phyloP scores from a whole-genome alignment of 2,329 filamentous ascomycete genomes.

The Blastomyces gilchristii region DNA sequence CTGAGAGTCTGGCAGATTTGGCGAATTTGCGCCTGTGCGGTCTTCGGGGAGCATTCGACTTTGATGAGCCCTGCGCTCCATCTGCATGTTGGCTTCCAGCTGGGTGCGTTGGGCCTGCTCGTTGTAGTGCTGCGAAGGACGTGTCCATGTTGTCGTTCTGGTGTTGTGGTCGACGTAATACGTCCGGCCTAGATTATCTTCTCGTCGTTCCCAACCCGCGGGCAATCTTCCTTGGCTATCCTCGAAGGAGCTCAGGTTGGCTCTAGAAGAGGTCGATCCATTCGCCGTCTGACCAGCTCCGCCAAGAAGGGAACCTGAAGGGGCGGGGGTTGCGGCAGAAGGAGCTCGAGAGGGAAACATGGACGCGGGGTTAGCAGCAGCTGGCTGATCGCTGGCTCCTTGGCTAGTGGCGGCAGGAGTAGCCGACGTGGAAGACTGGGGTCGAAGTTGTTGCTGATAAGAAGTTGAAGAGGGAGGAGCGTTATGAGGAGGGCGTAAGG shows the following conservation, averaged over 20 bases:
- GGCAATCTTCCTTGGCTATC: slow-evolving; percentile 89
- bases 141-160: slow-evolving; percentile 89
- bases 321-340: slow-evolving; percentile 29
- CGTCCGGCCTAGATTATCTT: slow-evolving; percentile 87
- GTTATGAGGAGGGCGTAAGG: slow-evolving; percentile 9
- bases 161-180: slow-evolving; percentile 99
- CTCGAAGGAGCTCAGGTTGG: slow-evolving; percentile 81
- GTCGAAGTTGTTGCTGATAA: slow-evolving; percentile 24
- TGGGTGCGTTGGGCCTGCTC: slow-evolving; percentile 66
- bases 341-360: slow-evolving; percentile 28
- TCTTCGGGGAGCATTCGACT: slow-evolving; percentile 94
- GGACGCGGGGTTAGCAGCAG: slow-evolving; percentile 25
- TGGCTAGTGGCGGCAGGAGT: slow-evolving; percentile 22
- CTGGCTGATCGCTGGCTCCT: slow-evolving; percentile 22
- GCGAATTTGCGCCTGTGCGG: slow-evolving; percentile 80
- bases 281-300: slow-evolving; percentile 30
- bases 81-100: slow-evolving; percentile 81
- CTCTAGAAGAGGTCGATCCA: slow-evolving; percentile 34
- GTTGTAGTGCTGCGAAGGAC: slow-evolving; percentile 70
- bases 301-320: slow-evolving; percentile 32
- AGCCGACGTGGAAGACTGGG: slow-evolving; percentile 27
- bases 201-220: slow-evolving; percentile 87
- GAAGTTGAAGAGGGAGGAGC: slow-evolving; percentile 6
- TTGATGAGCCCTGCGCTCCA: slow-evolving; percentile 87
- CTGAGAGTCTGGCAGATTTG: slow-evolving; percentile 56